Evolutionary conservation across 768 basidiomycete genomes (phyloP), one percentile per base, ranked within the genome.

Genomic region (Russula abietina): DNA sequence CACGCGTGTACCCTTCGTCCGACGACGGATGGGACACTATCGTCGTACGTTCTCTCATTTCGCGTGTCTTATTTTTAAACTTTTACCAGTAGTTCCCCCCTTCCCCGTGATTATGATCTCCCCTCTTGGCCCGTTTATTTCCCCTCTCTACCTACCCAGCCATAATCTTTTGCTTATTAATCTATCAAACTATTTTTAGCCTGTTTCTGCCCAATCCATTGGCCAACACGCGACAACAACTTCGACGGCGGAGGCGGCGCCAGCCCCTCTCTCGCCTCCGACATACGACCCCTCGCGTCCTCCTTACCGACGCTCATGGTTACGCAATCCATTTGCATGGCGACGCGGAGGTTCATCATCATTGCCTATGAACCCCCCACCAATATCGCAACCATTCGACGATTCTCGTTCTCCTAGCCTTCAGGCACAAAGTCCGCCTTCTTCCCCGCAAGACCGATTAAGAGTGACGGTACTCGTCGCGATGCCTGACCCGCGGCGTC

Each of bases 391-490:
- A 2, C 26, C 39, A 6, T 28, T 4, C 17, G 50, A n/a, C n/a
- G 45, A 46, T 46, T 12, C 16, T 48, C 24, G 22, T 26, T 30
- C 51, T 4, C 16, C n/a, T 1, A 14, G n/a, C 17, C 16, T 14
- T 5, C 60, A 48, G n/a, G 19, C 6, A 9, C 57, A 59, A 46
- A 36, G 33, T 22, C 10, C 41, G 24, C 30, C 24, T 5, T 3
- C 55, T 43, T n/a, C 53, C 1, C 2, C 14, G n/a, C 49, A 55
- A 5, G 49, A 59, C 16, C 65, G 11, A 4, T 24, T 83, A 24
- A 81, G 83, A 67, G 75, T 86, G 12, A 78, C 83, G 19, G 81
- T 85, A 3, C 73, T 86, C 61, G 76, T 86, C 50, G 77, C 79
- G 19, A 85, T 85, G 84, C 84, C 85, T 2, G 73, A 77, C 19